A percentile compares a stretch with the other conserved stretches of the same genome.
These are phyloP conservation scores for Trichoderma orchidacearum DNA, from an alignment of 495 filamentous ascomycete genomes.

Conservation along the genomic window DNA sequence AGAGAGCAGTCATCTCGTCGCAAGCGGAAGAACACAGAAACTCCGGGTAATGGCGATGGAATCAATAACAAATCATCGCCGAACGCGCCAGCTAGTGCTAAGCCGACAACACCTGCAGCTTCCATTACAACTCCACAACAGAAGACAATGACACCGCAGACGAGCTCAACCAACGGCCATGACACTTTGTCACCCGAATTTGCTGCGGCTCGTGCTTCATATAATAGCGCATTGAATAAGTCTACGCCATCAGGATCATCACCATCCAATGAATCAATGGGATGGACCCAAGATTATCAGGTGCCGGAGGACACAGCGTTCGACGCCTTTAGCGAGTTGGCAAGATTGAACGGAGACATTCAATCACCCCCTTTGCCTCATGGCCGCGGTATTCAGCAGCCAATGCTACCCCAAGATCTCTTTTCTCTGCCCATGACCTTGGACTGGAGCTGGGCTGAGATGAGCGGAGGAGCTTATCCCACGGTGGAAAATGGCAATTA, in stretches of 20 bases:
- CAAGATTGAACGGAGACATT: slow-evolving; percentile 24
- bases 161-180: slow-evolving; percentile 5
- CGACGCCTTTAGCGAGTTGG: slow-evolving; percentile 34
- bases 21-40: slow-evolving; percentile 62
- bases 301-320: slow-evolving; percentile 18
- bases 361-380: slow-evolving; percentile 21
- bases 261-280: slow-evolving; percentile 14
- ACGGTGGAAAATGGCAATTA: slow-evolving; percentile 39
- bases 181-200: neutral
- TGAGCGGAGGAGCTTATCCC: slow-evolving; percentile 44
- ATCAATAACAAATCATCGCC: slow-evolving; percentile 8
- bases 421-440: slow-evolving; percentile 95
- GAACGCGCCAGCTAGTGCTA: neutral
- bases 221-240: slow-evolving; percentile 22
- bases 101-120: slow-evolving; percentile 11
- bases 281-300: slow-evolving; percentile 16
- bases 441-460: slow-evolving; percentile 97
- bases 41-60: neutral
- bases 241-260: slow-evolving; percentile 16
- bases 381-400: slow-evolving; percentile 48
- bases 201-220: neutral
- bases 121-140: slow-evolving; percentile 10
- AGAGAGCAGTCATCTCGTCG: slow-evolving; percentile 61
- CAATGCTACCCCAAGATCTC: slow-evolving; percentile 90
- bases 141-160: slow-evolving; percentile 12